phyloP scores from a whole-genome alignment of 331 rosid species.

The Spiraea crenata region DNA sequence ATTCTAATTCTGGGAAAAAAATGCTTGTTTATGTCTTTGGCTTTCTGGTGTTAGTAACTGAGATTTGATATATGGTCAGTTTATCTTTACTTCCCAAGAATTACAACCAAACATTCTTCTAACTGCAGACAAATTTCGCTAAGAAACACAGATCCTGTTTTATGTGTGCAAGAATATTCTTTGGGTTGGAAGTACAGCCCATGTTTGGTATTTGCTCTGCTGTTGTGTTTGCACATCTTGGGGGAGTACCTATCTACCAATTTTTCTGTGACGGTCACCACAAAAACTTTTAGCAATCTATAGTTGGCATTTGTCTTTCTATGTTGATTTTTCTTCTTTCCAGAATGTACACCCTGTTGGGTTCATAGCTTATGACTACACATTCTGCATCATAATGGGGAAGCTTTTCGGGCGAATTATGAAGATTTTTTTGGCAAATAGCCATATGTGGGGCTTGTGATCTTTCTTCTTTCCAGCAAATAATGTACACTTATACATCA shows the following conservation, averaged over 20 bases:
- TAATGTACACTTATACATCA: neutral
- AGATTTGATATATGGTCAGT: neutral
- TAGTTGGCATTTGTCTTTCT: conserved; percentile 59
- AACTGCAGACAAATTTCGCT: conserved; percentile 6
- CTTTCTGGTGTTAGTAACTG: neutral
- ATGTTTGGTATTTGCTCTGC: conserved; percentile 57
- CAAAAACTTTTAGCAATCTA: conserved; percentile 35
- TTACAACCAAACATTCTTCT: conserved; percentile 12
- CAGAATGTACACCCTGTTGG: conserved; percentile 57
- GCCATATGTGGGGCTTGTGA: neutral
- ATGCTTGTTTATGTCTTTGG: too few relatives aligned
- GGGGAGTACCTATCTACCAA: conserved; percentile 29
- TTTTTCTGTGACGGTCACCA: conserved; percentile 26
- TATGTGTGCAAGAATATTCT: conserved; percentile 40
- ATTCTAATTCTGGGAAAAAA: too few relatives aligned
- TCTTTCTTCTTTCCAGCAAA: conserved; percentile 16
- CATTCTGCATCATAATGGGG: conserved; percentile 29
- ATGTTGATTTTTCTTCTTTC: conserved; percentile 56
- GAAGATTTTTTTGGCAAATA: conserved; percentile 19
- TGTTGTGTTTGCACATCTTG: conserved; percentile 47
- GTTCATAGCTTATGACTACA: conserved; percentile 33
- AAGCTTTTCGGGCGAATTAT: conserved; percentile 14
- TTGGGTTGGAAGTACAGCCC: conserved; percentile 44
- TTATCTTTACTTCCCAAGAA: neutral
- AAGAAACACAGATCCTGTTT: conserved; percentile 4